Conservation (phyloP, 805 yeast genomes). For the Wickerhamomyces chambardii region DNA sequence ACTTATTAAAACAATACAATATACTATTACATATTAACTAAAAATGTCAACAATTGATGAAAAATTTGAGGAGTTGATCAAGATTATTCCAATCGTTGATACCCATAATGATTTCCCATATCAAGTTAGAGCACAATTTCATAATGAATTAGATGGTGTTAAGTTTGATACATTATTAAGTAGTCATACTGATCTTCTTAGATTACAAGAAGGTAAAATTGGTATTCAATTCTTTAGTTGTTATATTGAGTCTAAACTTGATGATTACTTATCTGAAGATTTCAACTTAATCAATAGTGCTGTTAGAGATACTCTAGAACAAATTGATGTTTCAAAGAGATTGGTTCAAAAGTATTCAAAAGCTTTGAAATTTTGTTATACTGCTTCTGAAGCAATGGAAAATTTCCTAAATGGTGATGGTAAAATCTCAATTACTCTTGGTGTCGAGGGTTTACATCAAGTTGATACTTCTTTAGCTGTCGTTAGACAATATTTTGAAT, state of each 20-base stretch:
- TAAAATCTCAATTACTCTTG: constrained; percentile 32
- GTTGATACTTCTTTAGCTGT: constrained; percentile 34
- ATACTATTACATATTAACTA: too few relatives aligned
- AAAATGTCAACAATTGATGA: not conserved
- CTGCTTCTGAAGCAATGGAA: constrained; percentile 25
- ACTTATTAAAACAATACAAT: too few relatives aligned
- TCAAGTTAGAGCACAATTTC: constrained; percentile 28
- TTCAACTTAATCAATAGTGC: constrained; percentile 15
- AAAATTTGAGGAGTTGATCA: not conserved
- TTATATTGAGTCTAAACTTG: constrained; percentile 30
- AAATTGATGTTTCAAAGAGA: constrained; percentile 34
- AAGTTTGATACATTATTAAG: constrained; percentile 24
- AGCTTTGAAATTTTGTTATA: constrained; percentile 25
- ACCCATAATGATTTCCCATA: constrained; percentile 39
- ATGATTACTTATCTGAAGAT: constrained; percentile 29
- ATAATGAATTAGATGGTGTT: constrained; percentile 25
- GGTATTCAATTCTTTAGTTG: constrained; percentile 39
- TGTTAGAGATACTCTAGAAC: constrained; percentile 39
- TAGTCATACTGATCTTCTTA: constrained; percentile 30
- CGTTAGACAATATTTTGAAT: constrained; percentile 30
- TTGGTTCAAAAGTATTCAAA: constrained; percentile 26
- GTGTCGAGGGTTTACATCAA: constrained; percentile 41
- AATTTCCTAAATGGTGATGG: constrained; percentile 15
- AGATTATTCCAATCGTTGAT: constrained; percentile 28
- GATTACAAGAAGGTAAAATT: constrained; percentile 28